A percentile compares a stretch with the other conserved stretches of the same genome.
Evolutionary conservation across 2,329 filamentous ascomycete genomes (phyloP).

Genomic region (Anthostomella pinea): DNA sequence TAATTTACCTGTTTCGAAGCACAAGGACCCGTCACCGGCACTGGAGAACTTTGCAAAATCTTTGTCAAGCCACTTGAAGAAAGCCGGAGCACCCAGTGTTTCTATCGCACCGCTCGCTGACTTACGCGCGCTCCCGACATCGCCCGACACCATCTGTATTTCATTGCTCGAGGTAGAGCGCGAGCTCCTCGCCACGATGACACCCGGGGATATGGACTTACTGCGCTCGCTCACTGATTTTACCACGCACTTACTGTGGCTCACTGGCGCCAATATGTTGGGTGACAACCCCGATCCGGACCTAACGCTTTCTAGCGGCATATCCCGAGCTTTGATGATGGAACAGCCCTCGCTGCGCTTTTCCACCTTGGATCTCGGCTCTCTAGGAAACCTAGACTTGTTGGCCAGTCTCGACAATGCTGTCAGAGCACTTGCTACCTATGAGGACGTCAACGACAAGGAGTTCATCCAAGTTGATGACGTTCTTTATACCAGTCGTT

Average conservation of each 20-base stretch:
- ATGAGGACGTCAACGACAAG: slow-evolving; percentile 7
- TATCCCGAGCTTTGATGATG: slow-evolving; percentile 18
- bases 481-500: slow-evolving; percentile 23
- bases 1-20: no score
- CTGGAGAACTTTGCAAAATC: no score
- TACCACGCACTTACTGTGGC: background rate
- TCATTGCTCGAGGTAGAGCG: slow-evolving; percentile 3
- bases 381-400: background rate
- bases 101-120: no score
- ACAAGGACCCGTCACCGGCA: no score
- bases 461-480: slow-evolving; percentile 14
- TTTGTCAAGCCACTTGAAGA: no score
- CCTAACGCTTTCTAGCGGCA: slow-evolving; percentile 11
- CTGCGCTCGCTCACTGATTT: background rate
- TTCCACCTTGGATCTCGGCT: slow-evolving; percentile 11
- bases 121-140: no score
- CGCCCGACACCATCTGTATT: slow-evolving; percentile 6
- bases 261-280: slow-evolving; percentile 1
- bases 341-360: slow-evolving; percentile 17
- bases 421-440: background rate
- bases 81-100: no score
- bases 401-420: slow-evolving; percentile 2
- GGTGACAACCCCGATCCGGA: slow-evolving; percentile 6
- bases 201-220: background rate
- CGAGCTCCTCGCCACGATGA: slow-evolving; percentile 1